Evolutionary conservation across 169 alveolate species (phyloP).

Genomic region (Besnoitia besnoiti): DNA sequence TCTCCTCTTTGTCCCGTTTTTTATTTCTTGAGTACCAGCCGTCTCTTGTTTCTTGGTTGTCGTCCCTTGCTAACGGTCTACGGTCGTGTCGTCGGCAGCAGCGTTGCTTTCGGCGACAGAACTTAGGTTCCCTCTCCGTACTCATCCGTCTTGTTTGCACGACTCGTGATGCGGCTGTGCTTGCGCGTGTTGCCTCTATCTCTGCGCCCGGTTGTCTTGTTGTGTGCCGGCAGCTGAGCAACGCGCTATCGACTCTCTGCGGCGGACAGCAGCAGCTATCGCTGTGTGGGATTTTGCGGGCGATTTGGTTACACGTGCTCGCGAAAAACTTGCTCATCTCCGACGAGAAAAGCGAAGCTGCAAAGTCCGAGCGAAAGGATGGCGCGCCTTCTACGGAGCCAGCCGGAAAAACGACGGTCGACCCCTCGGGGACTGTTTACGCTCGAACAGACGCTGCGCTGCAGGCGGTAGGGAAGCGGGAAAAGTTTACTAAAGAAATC

Average conservation of each 20-base stretch:
- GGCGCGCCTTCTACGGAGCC: not conserved
- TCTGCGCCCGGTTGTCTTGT: not conserved
- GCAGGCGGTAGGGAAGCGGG: not conserved
- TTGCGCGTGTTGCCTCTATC: not conserved
- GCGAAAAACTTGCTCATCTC: not conserved
- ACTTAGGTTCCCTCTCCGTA: too few relatives aligned
- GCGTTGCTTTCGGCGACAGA: too few relatives aligned
- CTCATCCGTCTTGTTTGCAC: too few relatives aligned
- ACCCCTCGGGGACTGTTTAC: not conserved
- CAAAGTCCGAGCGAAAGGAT: not conserved
- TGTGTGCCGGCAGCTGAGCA: conserved; percentile 41
- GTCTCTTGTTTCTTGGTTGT: not conserved
- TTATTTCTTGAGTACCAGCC: too few relatives aligned
- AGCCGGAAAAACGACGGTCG: not conserved
- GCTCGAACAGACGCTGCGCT: conserved; percentile 41
- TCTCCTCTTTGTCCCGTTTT: not conserved
- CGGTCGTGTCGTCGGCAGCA: too few relatives aligned
- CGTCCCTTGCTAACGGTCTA: not conserved
- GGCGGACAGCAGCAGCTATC: conserved; percentile 57
- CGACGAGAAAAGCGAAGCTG: not conserved
- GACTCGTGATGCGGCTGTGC: not conserved
- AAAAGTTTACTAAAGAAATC: too few relatives aligned
- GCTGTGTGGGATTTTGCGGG: conserved; percentile 28
- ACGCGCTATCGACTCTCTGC: conserved; percentile 22
- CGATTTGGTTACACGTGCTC: conserved; percentile 7